Percentiles rank a stretch among this genome's conserved stretches.
These are phyloP conservation scores for Solanum sejunctum DNA, from an alignment of 257 asterid species.

Conservation along the genomic window DNA sequence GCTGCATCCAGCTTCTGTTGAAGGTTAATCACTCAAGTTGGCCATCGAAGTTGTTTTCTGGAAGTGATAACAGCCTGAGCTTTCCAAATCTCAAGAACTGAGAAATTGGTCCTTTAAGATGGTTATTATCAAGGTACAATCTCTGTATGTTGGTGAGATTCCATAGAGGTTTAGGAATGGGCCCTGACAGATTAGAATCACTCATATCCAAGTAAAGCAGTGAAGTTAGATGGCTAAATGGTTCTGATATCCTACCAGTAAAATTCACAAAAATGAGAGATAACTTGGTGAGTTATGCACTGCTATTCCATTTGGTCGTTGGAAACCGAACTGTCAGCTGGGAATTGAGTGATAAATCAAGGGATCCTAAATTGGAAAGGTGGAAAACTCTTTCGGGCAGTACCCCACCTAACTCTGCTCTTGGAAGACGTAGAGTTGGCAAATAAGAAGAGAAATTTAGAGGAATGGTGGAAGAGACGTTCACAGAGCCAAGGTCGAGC, in stretches of 20 bases:
- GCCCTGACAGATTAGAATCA: background rate
- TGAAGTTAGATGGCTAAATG: background rate
- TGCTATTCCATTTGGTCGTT: background rate
- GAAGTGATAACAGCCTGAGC: no score
- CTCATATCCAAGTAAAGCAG: background rate
- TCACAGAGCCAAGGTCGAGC: accelerated
- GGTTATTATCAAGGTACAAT: no score
- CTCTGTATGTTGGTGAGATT: no score
- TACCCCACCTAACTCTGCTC: background rate
- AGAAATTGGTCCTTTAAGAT: no score
- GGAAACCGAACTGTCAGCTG: background rate
- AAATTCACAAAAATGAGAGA: background rate
- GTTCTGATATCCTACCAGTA: background rate
- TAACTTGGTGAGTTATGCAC: background rate
- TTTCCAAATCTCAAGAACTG: no score
- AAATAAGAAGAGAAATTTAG: constrained; percentile 2
- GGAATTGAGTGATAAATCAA: accelerated
- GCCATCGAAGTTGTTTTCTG: no score
- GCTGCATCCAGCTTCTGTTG: no score
- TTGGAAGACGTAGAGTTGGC: accelerated
- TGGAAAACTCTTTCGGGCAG: background rate
- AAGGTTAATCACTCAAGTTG: no score
- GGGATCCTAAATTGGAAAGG: background rate
- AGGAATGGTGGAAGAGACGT: constrained; percentile 6
- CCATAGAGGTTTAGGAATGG: no score